Percentiles rank a stretch among this genome's conserved stretches.
Evolutionary conservation across 163 green algal genomes (phyloP).

Genomic region (Chlamydomonas reinhardtii): DNA sequence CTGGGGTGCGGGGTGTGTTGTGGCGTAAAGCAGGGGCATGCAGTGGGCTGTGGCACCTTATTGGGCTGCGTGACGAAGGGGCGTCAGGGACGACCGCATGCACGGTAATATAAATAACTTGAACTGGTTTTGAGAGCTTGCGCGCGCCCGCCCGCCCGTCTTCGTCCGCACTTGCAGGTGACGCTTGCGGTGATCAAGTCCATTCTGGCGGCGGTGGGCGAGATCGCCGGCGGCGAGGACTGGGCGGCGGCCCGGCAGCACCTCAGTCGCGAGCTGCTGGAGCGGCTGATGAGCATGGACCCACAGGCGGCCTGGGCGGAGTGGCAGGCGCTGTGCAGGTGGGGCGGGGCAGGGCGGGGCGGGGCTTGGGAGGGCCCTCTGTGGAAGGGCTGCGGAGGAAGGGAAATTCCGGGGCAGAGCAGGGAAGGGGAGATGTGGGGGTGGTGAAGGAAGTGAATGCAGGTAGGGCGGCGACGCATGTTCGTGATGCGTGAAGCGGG

Average conservation of each 20-base stretch:
- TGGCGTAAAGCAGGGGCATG: too few species aligned
- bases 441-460: neutral
- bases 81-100: too few species aligned
- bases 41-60: too few species aligned
- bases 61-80: too few species aligned
- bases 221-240: slow-evolving; percentile 38
- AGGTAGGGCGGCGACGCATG: too few species aligned
- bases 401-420: too few species aligned
- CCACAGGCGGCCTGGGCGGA: slow-evolving; percentile 56
- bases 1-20: too few species aligned
- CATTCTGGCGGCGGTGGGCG: slow-evolving; percentile 50
- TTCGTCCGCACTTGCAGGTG: slow-evolving; percentile 4
- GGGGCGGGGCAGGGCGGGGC: neutral
- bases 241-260: slow-evolving; percentile 37
- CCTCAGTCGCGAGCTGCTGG: slow-evolving; percentile 45
- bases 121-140: too few species aligned
- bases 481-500: too few species aligned
- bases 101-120: too few species aligned
- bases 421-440: neutral
- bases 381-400: neutral
- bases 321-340: slow-evolving; percentile 59
- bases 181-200: slow-evolving; percentile 46
- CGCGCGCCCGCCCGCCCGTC: too few species aligned
- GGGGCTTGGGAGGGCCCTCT: too few species aligned
- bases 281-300: slow-evolving; percentile 24